Evolutionary conservation across 2,329 filamentous ascomycete species (phyloP), one percentile per base, ranked within the genome.

Genomic region (Talaromyces sp.): DNA sequence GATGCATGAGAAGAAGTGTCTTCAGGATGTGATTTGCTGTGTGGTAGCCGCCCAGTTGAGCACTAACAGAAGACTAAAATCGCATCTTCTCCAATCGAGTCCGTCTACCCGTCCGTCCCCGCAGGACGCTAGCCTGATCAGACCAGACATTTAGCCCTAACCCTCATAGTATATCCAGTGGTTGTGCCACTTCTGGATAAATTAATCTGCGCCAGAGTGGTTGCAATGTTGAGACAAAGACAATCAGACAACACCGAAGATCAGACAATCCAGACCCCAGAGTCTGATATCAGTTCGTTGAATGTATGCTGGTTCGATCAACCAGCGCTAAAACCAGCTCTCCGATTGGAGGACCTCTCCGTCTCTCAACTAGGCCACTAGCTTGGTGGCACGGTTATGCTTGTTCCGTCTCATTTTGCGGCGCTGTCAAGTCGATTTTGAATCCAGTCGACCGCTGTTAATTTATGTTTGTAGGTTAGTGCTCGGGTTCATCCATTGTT

Each of bases 21-120:
- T 63, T 38, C 15, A 19, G 31, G 34, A 34, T 15, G 40, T 66
- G 64, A 66, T 66, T 66, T 63, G 64, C 40, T 58, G 53, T 22
- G 19, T 36, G 31, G 25, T 66, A 63, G 60, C 51, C 64, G 64
- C 64, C 64, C 47, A 31, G 49, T 40, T 47, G 51, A 45, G 54
- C 64, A 53, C 64, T 66, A 63, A 58, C 22, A 29, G 15, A n/a
- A 31, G 27, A 45, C 56, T 38, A 58, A 58, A 27, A 56, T 29
- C 51, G 29, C 19, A 13, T 56, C 29, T 22, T 36, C 56, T 25
- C 56, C 56, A 59, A 59, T 59, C 36, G 53, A 36, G 31, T 27
- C 34, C 36, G 22, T 43, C 19, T 40, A 25, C 17, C 38, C 36
- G 56, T 29, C 36, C 22, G 56, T 59, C 56, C 56, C 56, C 56